Evolutionary conservation across 2,329 filamentous ascomycete genomes (phyloP), one percentile per base, ranked within the genome.

Genomic region (Verticillium albo-atrum): DNA sequence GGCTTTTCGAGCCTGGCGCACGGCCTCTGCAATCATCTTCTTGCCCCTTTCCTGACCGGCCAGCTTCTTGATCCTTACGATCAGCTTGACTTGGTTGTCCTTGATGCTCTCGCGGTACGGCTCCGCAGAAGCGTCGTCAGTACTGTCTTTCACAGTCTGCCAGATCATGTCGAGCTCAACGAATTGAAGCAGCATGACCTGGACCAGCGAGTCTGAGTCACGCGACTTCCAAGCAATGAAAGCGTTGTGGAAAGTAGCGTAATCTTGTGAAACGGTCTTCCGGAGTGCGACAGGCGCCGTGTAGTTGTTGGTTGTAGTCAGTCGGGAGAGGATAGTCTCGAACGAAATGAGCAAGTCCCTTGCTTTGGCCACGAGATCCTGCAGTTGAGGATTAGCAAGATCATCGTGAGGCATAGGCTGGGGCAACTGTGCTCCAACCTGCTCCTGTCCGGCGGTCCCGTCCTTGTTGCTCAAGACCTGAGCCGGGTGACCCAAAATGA

Each of bases 161-260:
- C 90, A 90, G 54, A 94, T 94, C 35, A 88, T 88, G 68, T 95
- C 91, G 2, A 95, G 82, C 69, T 92, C 90, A 20, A 93, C 89
- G 71, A 94, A 93, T 64, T 92, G 90, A 68, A 91, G 83, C n/a
- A 94, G 81, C 90, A 95, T 93, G 58, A 91, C 88, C 67, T 93
- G 89, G 57, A 94, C 86, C 4, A 95, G 78, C 0, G 90, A 87
- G 58, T 87, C 87, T 0, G 89, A 91, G 70, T 94, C 91, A 57
- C 90, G 84, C 2, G 90, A 88, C 73, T 93, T 92, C 91, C 91
- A 95, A 3, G 89, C 87, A 61, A 91, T 89, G 68, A 95, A 93
- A 1, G 89, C 89, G 57, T 90, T 89, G 66, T 89, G 85, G 66
- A 92, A 95, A 0, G 87, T 84, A 32, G 88, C 84, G 68, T 93